phyloP scores from a whole-genome alignment of 352 stramenopile species.

The Phytophthora quininea region DNA sequence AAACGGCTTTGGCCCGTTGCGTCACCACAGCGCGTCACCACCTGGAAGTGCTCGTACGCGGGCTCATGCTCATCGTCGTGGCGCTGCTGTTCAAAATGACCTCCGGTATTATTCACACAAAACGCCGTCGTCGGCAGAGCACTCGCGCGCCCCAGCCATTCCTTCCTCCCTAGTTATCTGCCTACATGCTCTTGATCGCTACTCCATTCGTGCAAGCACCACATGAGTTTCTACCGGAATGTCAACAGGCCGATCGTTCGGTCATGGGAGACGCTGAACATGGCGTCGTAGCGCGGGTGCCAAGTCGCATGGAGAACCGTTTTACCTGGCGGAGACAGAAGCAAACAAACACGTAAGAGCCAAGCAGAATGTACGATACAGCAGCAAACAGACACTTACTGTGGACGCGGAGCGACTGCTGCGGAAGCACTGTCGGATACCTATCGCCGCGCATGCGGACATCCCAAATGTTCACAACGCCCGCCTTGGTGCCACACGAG shows the following conservation, averaged over 20 bases:
- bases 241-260: slow-evolving; percentile 78
- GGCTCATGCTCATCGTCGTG: too few species aligned
- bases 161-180: too few species aligned
- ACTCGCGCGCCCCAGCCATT: too few species aligned
- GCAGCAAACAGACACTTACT: slow-evolving; percentile 50
- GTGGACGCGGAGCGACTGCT: slow-evolving; percentile 78
- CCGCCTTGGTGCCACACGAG: slow-evolving; percentile 70
- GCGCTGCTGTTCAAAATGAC: too few species aligned
- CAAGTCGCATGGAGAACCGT: slow-evolving; percentile 87
- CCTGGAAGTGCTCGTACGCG: too few species aligned
- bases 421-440: slow-evolving; percentile 62
- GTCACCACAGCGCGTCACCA: slow-evolving; percentile 7
- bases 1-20: too few species aligned
- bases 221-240: slow-evolving; percentile 51
- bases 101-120: too few species aligned
- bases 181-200: neutral
- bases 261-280: slow-evolving; percentile 88
- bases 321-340: slow-evolving; percentile 55
- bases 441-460: slow-evolving; percentile 67
- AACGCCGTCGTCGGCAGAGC: too few species aligned
- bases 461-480: slow-evolving; percentile 80
- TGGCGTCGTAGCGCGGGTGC: slow-evolving; percentile 83
- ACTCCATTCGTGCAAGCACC: too few species aligned
- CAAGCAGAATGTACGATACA: slow-evolving; percentile 16
- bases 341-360: slow-evolving; percentile 6